Base-by-base conservation (phyloP, 352 stramenopile genomes). In the Phytophthora tentaculata region DNA sequence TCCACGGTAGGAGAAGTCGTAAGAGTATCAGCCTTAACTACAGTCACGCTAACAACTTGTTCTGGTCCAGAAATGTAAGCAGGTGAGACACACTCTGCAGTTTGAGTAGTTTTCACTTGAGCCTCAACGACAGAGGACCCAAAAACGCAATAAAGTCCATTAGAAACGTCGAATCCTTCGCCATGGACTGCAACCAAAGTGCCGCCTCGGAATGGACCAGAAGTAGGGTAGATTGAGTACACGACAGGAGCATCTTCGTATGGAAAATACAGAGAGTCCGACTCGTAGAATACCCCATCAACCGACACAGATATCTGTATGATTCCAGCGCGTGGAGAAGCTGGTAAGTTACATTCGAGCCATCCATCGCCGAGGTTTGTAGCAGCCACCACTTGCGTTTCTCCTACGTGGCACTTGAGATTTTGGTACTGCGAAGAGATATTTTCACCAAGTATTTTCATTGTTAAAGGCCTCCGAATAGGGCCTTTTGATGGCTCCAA, bases 221-320 rank as follows among this genome's bases (percentile, higher is more conserved):
- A 76, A 0, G 53, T 39, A 14, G 86, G 83, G 19, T 67, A 76
- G 19, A 91, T 73, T 0, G 59, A 71, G 26, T 84, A 72, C 7
- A 90, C 54, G 1, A 86, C 64, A 19, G 77, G 57, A 4, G 52
- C 43, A 37, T 86, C 77, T 37, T 86, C 66, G 22, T 85, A 88
- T 10, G 28, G 41, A 56, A 85, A 88, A 0, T 9, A 6, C 13
- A 84, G 51, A 0, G 64, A 47, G 3, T 73, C 48, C 0, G 55
- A 61, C n/a, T 65, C 35, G 16, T 79, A 80, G n/a, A 76, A 57
- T 0, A 81, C 43, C 0, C 68, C 64, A 50, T 86, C 79, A 2
- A 61, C 50, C 2, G 80, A 65, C 23, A 83, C 9, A 0, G 70
- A 73, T 29, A 88, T 20, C 6, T 57, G 26, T 0, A 80, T 29